These are phyloP conservation scores for Chalciporus piperatus DNA, from an alignment of 768 basidiomycete genomes.

Conservation along the genomic window DNA sequence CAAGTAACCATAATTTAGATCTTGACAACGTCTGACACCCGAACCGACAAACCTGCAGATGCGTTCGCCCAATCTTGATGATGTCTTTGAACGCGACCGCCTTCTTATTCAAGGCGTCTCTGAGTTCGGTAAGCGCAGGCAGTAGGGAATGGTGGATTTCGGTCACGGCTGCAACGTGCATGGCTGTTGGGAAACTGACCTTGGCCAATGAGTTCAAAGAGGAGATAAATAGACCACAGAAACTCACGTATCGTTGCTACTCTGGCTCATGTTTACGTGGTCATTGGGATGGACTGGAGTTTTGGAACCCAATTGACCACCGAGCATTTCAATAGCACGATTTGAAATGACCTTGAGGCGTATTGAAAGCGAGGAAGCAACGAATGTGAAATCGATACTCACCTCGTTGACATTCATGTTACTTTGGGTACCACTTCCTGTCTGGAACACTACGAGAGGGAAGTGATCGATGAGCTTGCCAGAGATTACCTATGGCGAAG, in stretches of 20 bases:
- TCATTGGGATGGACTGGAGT: slow-evolving; percentile 98
- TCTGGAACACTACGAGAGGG: slow-evolving; percentile 98
- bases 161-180: slow-evolving; percentile 95
- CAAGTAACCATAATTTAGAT: slow-evolving; percentile 3
- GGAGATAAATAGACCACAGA: not conserved
- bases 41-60: slow-evolving; percentile 62
- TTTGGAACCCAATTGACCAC: slow-evolving; percentile 93
- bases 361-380: not conserved
- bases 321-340: slow-evolving; percentile 94
- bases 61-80: slow-evolving; percentile 98
- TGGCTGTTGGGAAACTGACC: slow-evolving; percentile 92
- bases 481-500: slow-evolving; percentile 74
- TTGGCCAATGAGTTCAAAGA: not conserved
- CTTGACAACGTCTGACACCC: not conserved
- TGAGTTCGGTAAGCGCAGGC: slow-evolving; percentile 82
- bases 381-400: not conserved
- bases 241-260: slow-evolving; percentile 94
- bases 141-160: slow-evolving; percentile 79
- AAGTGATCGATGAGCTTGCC: slow-evolving; percentile 95
- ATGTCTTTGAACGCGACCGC: slow-evolving; percentile 82
- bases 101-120: slow-evolving; percentile 82
- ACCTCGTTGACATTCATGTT: slow-evolving; percentile 99
- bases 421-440: slow-evolving; percentile 96
- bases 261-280: slow-evolving; percentile 99
- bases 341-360: slow-evolving; percentile 86